A percentile compares a stretch with the other conserved stretches of the same genome.
Evolutionary conservation across 2,329 filamentous ascomycete species (phyloP).

Genomic region (Coniochaeta sp.): DNA sequence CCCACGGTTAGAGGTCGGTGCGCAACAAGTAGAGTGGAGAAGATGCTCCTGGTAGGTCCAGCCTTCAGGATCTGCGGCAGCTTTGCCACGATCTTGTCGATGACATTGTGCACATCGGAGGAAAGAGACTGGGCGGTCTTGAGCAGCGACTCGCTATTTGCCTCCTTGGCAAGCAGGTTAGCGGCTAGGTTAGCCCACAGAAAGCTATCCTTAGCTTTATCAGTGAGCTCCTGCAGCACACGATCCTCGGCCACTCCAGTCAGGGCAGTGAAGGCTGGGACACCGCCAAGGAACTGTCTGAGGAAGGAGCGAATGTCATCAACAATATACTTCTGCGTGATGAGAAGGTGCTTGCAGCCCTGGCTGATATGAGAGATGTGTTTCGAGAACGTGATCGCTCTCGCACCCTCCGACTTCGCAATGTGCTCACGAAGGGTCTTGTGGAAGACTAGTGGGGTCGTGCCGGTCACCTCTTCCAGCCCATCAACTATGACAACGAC

Average conservation of each 20-base stretch:
- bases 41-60: slow-evolving; percentile 16
- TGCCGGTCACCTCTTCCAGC: slow-evolving; percentile 24
- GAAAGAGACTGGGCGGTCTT: slow-evolving; percentile 16
- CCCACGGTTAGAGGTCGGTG: slow-evolving; percentile 22
- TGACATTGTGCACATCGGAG: slow-evolving; percentile 14
- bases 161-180: slow-evolving; percentile 17
- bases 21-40: slow-evolving; percentile 26
- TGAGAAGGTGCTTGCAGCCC: slow-evolving; percentile 20
- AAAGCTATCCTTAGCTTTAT: slow-evolving; percentile 26
- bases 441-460: slow-evolving; percentile 20
- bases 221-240: slow-evolving; percentile 20
- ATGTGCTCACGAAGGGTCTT: slow-evolving; percentile 21
- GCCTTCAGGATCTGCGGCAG: slow-evolving; percentile 19
- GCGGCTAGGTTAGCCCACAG: slow-evolving; percentile 28
- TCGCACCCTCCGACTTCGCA: slow-evolving; percentile 17
- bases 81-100: slow-evolving; percentile 17
- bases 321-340: slow-evolving; percentile 22
- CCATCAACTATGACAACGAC: slow-evolving; percentile 29
- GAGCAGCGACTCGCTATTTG: slow-evolving; percentile 14
- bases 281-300: slow-evolving; percentile 15
- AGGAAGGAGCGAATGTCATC: slow-evolving; percentile 26
- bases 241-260: slow-evolving; percentile 12
- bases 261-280: slow-evolving; percentile 14
- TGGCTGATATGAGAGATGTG: slow-evolving; percentile 22
- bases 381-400: slow-evolving; percentile 28